Conservation (phyloP, 805 yeast genomes). For the Kodamaea laetipori region DNA sequence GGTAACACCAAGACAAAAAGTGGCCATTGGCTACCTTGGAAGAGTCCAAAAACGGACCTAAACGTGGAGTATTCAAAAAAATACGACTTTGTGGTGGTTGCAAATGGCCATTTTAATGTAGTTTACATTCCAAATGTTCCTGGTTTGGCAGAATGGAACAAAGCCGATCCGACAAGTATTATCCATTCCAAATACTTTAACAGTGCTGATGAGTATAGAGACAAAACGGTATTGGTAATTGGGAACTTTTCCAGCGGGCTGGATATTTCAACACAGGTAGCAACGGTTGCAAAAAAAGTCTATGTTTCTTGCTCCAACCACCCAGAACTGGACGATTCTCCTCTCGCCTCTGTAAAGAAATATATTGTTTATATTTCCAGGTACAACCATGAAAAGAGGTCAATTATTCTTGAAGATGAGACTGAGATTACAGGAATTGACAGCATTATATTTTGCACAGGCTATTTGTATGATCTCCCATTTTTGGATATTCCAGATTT, state of each 20-base stretch:
- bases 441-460: constrained; percentile 27
- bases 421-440: constrained; percentile 19
- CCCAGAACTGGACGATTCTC: constrained; percentile 2
- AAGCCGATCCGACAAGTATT: constrained; percentile 17
- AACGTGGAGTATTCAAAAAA: background rate
- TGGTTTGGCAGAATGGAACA: constrained; percentile 25
- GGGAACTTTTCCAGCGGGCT: constrained; percentile 34
- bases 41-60: too few relatives aligned
- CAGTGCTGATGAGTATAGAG: constrained; percentile 17
- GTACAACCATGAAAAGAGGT: constrained; percentile 26
- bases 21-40: too few relatives aligned
- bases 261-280: constrained; percentile 18
- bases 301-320: constrained; percentile 16
- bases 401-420: constrained; percentile 18
- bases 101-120: constrained; percentile 28
- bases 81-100: constrained; percentile 27
- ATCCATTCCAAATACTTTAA: constrained; percentile 26
- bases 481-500: constrained; percentile 23
- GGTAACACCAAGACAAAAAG: too few relatives aligned
- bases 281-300: constrained; percentile 15
- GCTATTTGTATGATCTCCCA: constrained; percentile 25
- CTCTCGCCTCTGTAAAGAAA: background rate
- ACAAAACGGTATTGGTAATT: constrained; percentile 21
- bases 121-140: constrained; percentile 25
- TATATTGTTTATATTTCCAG: constrained; percentile 18